Base-by-base conservation (phyloP, 2,329 filamentous ascomycete genomes). In the Aspergillaceae sp. region DNA sequence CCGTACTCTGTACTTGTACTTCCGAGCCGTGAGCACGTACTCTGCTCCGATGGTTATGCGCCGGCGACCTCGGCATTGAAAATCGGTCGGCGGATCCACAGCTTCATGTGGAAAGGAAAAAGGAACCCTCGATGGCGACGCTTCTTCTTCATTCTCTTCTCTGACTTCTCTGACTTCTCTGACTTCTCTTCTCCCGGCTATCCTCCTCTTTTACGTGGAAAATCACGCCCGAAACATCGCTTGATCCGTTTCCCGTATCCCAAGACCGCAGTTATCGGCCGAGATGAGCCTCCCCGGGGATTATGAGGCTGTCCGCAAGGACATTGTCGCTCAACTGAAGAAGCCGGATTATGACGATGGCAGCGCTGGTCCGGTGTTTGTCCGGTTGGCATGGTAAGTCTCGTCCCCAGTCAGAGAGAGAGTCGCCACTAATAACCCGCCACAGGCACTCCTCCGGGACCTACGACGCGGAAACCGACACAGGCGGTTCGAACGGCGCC, bases 321-420 rank as follows among this genome's bases (percentile, higher is more conserved):
- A 79, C 55, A 75, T 81, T 45, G 66, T 64, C 50, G 67, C 68
- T 28, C 70, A 80, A 45, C 65, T 82, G 41, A 68, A 76, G 50
- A 77, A 82, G 59, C 79, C 80, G 26, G 77, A 71, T 51, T 83
- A 83, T 60, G 80, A 83, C 55, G 80, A 84, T 63, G 80, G 80
- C 11, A 80, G 76, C 47, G 77, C 78, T 29, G 80, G 79, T 1
- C 80, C 80, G 0, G 76, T 83, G 0, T 74, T 83, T 43, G 78
- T 83, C 46, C 75, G 80, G 8, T 69, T 83, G 36, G 80, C 80
- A 46, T 83, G 78, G 78, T 77, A 64, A 52, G 69, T 63, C 7
- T 19, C 29, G 8, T 38, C 19, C 27, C 40, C 40, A 29, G 42
- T 4, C 40, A 3, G 8, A 3, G 11, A 3, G 11, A 4, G 6